Conservation (phyloP, 139 green algal species). For the Eudorina sp. region DNA sequence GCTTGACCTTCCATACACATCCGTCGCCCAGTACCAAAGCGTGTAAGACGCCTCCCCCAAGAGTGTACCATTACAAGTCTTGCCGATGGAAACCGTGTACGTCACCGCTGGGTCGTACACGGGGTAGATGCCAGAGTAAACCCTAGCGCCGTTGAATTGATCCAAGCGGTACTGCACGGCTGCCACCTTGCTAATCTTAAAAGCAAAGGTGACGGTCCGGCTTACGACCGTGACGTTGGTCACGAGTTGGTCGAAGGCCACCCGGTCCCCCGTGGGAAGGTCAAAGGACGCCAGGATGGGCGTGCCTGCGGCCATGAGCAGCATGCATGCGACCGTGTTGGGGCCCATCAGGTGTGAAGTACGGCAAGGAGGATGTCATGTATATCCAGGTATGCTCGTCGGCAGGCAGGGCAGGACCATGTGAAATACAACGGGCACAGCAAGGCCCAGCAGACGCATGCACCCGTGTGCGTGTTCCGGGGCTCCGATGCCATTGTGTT, state of each 20-base stretch:
- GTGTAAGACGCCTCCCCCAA: conserved; percentile 48
- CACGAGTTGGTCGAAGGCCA: conserved; percentile 16
- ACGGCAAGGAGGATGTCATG: no score
- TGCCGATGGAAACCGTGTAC: conserved; percentile 12
- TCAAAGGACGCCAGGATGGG: conserved; percentile 23
- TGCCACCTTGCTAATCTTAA: conserved; percentile 38
- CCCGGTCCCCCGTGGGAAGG: not conserved
- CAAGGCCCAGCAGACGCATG: no score
- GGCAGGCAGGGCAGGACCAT: no score
- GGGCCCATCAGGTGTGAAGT: no score
- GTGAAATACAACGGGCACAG: no score
- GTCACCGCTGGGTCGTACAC: conserved; percentile 48
- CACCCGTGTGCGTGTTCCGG: no score
- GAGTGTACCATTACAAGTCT: not conserved
- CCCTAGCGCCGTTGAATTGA: conserved; percentile 13
- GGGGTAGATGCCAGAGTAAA: conserved; percentile 48
- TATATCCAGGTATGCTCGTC: no score
- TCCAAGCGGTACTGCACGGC: conserved; percentile 54
- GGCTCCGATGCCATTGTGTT: no score
- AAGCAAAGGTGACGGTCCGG: conserved; percentile 44
- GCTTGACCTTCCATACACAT: conserved; percentile 54
- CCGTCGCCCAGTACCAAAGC: conserved; percentile 63
- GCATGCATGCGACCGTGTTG: no score
- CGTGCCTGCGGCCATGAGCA: not conserved
- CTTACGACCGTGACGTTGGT: conserved; percentile 7